Evolutionary conservation across 1,139 yeast species (phyloP).

Genomic region (Candida gigantensis): DNA sequence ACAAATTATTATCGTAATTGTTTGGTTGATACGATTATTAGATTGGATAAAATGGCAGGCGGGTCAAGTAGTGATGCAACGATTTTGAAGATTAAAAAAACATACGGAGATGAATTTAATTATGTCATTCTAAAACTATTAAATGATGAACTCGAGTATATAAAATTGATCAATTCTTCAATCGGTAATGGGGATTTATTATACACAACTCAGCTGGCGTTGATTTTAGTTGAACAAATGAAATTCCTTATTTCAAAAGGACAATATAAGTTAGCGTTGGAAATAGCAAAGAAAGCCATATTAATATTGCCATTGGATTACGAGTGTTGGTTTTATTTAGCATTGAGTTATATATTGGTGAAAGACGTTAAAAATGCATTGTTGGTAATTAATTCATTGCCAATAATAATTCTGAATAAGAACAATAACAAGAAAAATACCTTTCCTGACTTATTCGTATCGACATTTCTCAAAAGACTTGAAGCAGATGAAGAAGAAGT

Average conservation of each 20-base stretch:
- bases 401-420: conserved; percentile 22
- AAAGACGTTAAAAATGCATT: conserved; percentile 35
- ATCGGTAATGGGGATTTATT: too few relatives aligned
- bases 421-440: conserved; percentile 7
- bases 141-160: conserved; percentile 30
- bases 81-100: conserved; percentile 16
- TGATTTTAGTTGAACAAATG: conserved; percentile 41
- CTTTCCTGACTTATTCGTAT: conserved; percentile 30
- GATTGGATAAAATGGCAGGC: conserved; percentile 23
- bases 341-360: conserved; percentile 34
- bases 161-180: conserved; percentile 28
- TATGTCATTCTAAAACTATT: conserved; percentile 30
- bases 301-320: conserved; percentile 42
- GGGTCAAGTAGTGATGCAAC: conserved; percentile 17
- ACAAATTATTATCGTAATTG: conserved; percentile 37
- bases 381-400: conserved; percentile 36
- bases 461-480: conserved; percentile 27
- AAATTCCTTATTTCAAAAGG: conserved; percentile 36
- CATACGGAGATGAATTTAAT: conserved; percentile 33
- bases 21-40: conserved; percentile 32
- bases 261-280: conserved; percentile 28
- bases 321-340: conserved; percentile 42
- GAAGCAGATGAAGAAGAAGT: conserved; percentile 30
- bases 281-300: conserved; percentile 33
- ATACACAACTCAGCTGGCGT: conserved; percentile 36